phyloP scores from a whole-genome alignment of 805 yeast species.

The Wickerhamomyces canadensis region DNA sequence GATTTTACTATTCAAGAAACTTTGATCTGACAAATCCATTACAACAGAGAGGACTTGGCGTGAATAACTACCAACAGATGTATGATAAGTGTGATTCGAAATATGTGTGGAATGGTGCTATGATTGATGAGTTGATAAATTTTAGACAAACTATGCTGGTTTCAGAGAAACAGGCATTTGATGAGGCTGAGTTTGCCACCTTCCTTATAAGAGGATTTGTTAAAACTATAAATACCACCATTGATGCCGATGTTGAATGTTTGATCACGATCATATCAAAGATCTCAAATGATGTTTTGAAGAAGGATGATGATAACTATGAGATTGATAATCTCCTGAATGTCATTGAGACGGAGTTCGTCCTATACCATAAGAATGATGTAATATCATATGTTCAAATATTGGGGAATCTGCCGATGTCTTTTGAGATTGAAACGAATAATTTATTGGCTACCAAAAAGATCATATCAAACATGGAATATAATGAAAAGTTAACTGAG shows the following conservation, averaged over 20 bases:
- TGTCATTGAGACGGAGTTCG: slow-evolving; percentile 84
- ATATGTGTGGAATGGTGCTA: slow-evolving; percentile 86
- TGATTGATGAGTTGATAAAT: slow-evolving; percentile 72
- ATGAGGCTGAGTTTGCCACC: slow-evolving; percentile 66
- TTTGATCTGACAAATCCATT: slow-evolving; percentile 81
- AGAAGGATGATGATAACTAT: slow-evolving; percentile 84
- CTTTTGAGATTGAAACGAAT: slow-evolving; percentile 80
- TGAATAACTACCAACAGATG: slow-evolving; percentile 29
- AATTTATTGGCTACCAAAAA: slow-evolving; percentile 72
- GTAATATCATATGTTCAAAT: slow-evolving; percentile 76
- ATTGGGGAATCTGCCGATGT: slow-evolving; percentile 88
- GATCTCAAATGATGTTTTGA: slow-evolving; percentile 58
- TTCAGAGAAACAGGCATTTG: slow-evolving; percentile 53
- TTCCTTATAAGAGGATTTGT: slow-evolving; percentile 92
- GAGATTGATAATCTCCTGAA: slow-evolving; percentile 78
- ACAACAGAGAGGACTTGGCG: slow-evolving; percentile 60
- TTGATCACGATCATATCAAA: slow-evolving; percentile 77
- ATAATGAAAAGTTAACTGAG: slow-evolving; percentile 82
- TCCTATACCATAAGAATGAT: slow-evolving; percentile 45
- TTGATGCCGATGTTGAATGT: slow-evolving; percentile 18
- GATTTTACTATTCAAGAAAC: slow-evolving; percentile 80
- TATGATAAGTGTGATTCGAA: slow-evolving; percentile 57
- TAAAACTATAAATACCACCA: slow-evolving; percentile 44
- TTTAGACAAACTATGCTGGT: slow-evolving; percentile 65
- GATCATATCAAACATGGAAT: slow-evolving; percentile 69